These are phyloP conservation scores for Trichosporon ovoides DNA, from an alignment of 1,284 basidiomycete species.

Conservation along the genomic window DNA sequence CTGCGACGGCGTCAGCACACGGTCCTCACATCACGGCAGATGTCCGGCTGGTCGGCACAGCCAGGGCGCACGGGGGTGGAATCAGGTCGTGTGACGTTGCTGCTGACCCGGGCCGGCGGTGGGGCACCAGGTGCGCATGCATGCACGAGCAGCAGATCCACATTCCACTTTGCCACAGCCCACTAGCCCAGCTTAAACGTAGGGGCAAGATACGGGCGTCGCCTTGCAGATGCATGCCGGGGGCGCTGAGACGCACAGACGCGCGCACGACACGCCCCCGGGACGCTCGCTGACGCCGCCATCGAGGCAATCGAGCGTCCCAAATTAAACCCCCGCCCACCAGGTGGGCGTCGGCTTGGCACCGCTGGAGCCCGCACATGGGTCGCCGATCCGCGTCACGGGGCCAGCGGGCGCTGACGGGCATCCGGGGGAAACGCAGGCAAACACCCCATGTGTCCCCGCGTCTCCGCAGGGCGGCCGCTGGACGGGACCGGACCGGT, in stretches of 20 bases:
- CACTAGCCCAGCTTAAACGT: too few species aligned
- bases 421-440: background rate
- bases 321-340: background rate
- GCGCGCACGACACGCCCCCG: too few species aligned
- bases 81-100: too few species aligned
- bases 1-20: conserved; percentile 9
- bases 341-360: conserved; percentile 2
- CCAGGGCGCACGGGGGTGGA: too few species aligned
- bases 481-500: background rate
- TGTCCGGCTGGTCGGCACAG: background rate
- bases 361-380: background rate
- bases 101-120: too few species aligned
- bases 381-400: background rate
- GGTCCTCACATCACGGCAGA: background rate
- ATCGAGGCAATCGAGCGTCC: background rate
- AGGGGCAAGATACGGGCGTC: too few species aligned
- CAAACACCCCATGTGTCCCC: background rate
- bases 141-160: too few species aligned
- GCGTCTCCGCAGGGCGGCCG: background rate
- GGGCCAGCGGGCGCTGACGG: background rate
- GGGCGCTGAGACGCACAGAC: too few species aligned
- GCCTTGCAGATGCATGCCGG: too few species aligned
- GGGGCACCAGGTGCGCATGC: too few species aligned
- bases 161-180: too few species aligned
- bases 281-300: too few species aligned